Base-by-base conservation (phyloP, 2,329 filamentous ascomycete genomes). In the Trichothecium sympodiale region DNA sequence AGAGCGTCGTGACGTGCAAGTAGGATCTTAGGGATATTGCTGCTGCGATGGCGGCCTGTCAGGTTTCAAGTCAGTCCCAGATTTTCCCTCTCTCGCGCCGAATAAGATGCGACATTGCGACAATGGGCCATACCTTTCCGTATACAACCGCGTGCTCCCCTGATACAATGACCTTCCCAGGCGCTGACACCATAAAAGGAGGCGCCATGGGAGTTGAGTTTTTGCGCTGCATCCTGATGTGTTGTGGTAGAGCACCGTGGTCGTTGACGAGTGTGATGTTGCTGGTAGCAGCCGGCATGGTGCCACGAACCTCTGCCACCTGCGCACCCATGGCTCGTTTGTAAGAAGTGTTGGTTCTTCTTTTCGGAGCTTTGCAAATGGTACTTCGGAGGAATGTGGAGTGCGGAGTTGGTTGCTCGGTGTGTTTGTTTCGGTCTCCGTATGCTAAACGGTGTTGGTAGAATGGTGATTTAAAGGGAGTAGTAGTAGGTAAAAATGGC, bases 71-170 rank as follows among this genome's bases (percentile, higher is more conserved):
- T 30, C 13, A 30, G 31, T 31, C 8, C 14, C 16, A 12, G 29
- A 8, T 8, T 15, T 27, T 27, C 26, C 28, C n/a, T 29, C 18
- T 31, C n/a, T 28, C 8, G 29, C 25, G 17, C 16, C 15, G 18
- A 31, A 31, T 18, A 14, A n/a, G 30, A 13, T 12, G 15, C 15
- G 15, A 16, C 14, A 17, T 17, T 20, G 13, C 14, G 13, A 28
- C 8, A 18, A 29, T 9, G 9, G 16, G 13, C 48, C 61, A 38
- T 63, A 84, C 83, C 74, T 95, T 96, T 53, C 88, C 88, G 54
- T 98, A 78, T 15, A 98, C 91, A n/a, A 96, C 91, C 3, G 91
- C 83, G 64, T 98, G 91, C 59, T 98, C 91, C 46, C 91, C 91
- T 62, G 89, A 96, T 36, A 96, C 85, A 56, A 98, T 98, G 53